These are phyloP conservation scores for Kandelia obovata DNA, from an alignment of 345 rosid genomes.

Conservation along the genomic window DNA sequence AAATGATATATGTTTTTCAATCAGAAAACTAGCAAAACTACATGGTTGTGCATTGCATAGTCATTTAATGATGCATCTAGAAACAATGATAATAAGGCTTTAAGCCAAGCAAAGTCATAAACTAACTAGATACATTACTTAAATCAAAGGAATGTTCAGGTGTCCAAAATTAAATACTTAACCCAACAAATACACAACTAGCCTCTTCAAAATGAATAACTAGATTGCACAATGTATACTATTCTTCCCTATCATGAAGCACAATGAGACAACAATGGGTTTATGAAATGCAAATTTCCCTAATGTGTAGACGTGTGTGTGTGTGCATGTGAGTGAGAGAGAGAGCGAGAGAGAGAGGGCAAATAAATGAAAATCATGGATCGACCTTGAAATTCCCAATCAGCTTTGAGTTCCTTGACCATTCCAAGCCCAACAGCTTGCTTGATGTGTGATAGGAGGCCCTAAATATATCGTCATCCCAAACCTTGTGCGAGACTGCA, in stretches of 20 bases:
- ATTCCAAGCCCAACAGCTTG: conserved; percentile 70
- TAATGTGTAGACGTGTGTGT: not conserved
- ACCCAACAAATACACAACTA: not conserved
- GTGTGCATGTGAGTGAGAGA: too few species aligned
- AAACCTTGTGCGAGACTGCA: conserved; percentile 53
- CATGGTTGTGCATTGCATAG: not conserved
- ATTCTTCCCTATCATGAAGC: too few species aligned
- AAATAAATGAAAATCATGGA: not conserved
- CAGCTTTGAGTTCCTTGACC: conserved; percentile 59
- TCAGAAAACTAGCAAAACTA: not conserved
- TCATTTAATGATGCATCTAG: not conserved
- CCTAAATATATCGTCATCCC: conserved; percentile 58
- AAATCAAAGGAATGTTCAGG: not conserved
- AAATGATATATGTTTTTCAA: not conserved
- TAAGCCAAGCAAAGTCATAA: not conserved
- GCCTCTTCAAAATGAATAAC: too few species aligned
- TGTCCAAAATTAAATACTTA: not conserved
- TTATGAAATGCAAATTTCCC: not conserved
- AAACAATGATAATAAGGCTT: conserved; percentile 2
- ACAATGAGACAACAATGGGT: too few species aligned
- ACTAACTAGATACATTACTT: not conserved
- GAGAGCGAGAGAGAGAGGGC: not conserved
- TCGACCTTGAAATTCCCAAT: conserved; percentile 73
- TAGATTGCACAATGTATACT: too few species aligned
- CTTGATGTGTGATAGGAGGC: conserved; percentile 75